These are phyloP conservation scores for Pseudocercospora macadamiae DNA, from an alignment of 2,329 filamentous ascomycete species.

Conservation along the genomic window DNA sequence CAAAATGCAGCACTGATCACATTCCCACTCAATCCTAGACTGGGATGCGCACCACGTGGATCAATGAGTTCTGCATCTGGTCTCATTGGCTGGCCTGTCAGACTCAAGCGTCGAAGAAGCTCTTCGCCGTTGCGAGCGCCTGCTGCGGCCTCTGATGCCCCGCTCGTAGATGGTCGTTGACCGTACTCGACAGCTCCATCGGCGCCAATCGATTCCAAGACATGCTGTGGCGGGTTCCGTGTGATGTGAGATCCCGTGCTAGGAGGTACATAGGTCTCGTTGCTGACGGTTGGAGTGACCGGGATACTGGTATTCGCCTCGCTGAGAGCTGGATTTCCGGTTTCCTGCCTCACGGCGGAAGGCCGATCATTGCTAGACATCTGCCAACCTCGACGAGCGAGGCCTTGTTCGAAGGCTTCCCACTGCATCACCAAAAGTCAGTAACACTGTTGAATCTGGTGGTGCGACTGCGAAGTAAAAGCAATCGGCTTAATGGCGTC, in stretches of 20 bases:
- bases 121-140: slow-evolving; percentile 54
- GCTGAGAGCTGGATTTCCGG: slow-evolving; percentile 22
- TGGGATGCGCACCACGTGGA: slow-evolving; percentile 59
- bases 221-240: slow-evolving; percentile 21
- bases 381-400: slow-evolving; percentile 23
- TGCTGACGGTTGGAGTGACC: slow-evolving; percentile 32
- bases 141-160: slow-evolving; percentile 47
- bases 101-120: slow-evolving; percentile 57
- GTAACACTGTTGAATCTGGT: slow-evolving; percentile 11
- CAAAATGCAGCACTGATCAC: slow-evolving; percentile 67
- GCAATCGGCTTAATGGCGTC: slow-evolving; percentile 5
- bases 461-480: slow-evolving; percentile 1
- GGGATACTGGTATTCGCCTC: slow-evolving; percentile 26
- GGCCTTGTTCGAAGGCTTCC: slow-evolving; percentile 19
- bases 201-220: slow-evolving; percentile 29
- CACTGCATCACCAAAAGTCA: slow-evolving; percentile 23
- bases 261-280: slow-evolving; percentile 22
- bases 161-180: slow-evolving; percentile 37
- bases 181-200: slow-evolving; percentile 12
- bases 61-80: slow-evolving; percentile 53
- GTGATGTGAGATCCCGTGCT: slow-evolving; percentile 8
- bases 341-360: slow-evolving; percentile 25
- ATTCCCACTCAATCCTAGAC: slow-evolving; percentile 61
- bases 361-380: slow-evolving; percentile 26
- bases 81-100: slow-evolving; percentile 42